Evolutionary conservation across 108 stramenopile species (phyloP).

Genomic region (Pseudonitzschia pungens): DNA sequence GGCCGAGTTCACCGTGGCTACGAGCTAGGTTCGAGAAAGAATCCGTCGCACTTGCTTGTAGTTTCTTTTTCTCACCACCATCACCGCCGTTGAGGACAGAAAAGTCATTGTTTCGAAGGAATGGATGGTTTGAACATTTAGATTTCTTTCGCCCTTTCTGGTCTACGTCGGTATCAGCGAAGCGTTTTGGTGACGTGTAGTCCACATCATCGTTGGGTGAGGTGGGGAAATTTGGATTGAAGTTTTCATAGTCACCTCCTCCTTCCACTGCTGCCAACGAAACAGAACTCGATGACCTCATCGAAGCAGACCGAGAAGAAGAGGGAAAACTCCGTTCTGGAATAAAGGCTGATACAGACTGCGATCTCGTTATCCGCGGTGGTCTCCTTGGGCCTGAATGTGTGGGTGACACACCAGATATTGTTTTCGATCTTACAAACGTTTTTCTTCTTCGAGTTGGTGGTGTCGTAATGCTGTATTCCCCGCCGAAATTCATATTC

Average conservation of each 20-base stretch:
- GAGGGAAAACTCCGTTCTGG: background rate
- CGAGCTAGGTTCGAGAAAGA: slow-evolving; percentile 33
- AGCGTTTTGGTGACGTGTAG: slow-evolving; percentile 34
- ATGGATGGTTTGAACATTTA: slow-evolving; percentile 17
- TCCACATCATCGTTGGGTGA: slow-evolving; percentile 4
- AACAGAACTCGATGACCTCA: background rate
- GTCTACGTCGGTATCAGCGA: background rate
- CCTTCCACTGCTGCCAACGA: background rate
- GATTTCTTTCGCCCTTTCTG: slow-evolving; percentile 33
- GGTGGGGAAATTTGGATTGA: slow-evolving; percentile 28
- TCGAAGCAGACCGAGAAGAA: background rate
- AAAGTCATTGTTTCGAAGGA: background rate
- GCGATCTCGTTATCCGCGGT: slow-evolving; percentile 5
- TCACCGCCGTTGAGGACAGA: background rate
- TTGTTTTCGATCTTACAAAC: slow-evolving; percentile 5
- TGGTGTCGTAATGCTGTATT: slow-evolving; percentile 1
- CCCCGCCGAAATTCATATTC: background rate
- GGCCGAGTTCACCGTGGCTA: slow-evolving; percentile 2
- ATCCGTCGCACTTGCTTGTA: background rate
- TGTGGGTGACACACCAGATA: background rate
- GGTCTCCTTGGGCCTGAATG: background rate
- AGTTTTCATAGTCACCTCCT: slow-evolving; percentile 22
- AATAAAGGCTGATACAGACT: slow-evolving; percentile 5
- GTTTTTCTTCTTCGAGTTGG: slow-evolving; percentile 4
- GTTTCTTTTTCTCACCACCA: background rate